Conservation (phyloP, 2,329 filamentous ascomycete genomes). For the Pseudogymnoascus sp. region DNA sequence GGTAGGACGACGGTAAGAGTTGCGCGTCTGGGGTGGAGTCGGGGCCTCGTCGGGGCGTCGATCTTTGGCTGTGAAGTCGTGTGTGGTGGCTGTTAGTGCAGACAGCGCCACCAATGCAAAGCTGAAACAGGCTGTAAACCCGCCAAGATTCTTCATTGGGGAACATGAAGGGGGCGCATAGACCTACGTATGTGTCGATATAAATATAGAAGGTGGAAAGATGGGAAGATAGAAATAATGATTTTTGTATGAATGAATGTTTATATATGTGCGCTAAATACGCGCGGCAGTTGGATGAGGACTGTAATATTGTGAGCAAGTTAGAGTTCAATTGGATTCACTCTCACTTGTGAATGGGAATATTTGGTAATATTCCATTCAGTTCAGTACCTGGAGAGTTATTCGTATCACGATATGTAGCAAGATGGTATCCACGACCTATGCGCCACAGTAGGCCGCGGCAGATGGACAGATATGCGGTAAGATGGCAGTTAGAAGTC, state of each 20-base stretch:
- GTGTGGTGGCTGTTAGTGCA: background rate
- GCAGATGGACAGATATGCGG: background rate
- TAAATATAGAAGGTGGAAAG: background rate
- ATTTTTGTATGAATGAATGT: background rate
- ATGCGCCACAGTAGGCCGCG: background rate
- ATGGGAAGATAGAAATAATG: background rate
- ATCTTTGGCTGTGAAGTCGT: background rate
- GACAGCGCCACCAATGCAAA: background rate
- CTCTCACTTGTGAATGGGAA: background rate
- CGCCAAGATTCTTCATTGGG: background rate
- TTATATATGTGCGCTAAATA: no score
- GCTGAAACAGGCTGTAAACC: background rate
- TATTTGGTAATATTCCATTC: background rate
- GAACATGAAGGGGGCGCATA: background rate
- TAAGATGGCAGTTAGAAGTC: background rate
- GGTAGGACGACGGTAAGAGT: background rate
- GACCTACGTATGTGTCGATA: background rate
- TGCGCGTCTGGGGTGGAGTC: slow-evolving; percentile 6
- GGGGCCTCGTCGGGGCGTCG: background rate
- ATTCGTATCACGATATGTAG: no score
- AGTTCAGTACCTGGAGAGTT: no score
- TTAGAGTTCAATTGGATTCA: background rate
- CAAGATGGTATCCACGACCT: background rate
- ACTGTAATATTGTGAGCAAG: background rate
- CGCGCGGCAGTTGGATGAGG: background rate